Evolutionary conservation across 73 alveolate species (phyloP).

Genomic region (Diophrys appendiculata): DNA sequence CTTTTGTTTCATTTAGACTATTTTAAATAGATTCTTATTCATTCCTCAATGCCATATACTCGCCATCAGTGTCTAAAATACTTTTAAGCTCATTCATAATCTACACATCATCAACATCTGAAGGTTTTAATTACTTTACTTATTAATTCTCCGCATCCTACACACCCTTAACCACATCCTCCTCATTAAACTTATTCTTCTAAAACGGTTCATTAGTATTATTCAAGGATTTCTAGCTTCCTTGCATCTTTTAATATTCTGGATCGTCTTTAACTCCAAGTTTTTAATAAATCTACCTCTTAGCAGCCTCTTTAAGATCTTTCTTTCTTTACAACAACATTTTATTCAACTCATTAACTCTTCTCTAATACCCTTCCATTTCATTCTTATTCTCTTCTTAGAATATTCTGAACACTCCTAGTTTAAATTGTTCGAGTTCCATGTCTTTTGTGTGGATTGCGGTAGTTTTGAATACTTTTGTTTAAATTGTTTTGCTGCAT

Average conservation of each 20-base stretch:
- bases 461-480: conserved; percentile 71
- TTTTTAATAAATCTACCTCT: neutral
- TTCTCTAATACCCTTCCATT: conserved; percentile 50
- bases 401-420: conserved; percentile 53
- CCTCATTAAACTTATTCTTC: neutral
- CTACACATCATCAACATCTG: conserved; percentile 4
- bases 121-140: neutral
- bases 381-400: conserved; percentile 61
- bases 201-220: neutral
- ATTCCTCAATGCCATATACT: conserved; percentile 3
- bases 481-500: conserved; percentile 52
- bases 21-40: conserved; percentile 10
- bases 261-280: neutral
- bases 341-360: conserved; percentile 57
- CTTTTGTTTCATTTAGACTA: neutral
- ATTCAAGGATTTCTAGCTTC: neutral
- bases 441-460: conserved; percentile 69
- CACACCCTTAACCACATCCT: neutral
- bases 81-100: neutral
- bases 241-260: neutral
- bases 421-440: conserved; percentile 64
- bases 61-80: neutral
- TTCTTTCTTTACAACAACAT: conserved; percentile 6
- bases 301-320: conserved; percentile 4
- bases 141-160: neutral